Conservation (phyloP, 805 yeast genomes). For the Ogataea angusta region DNA sequence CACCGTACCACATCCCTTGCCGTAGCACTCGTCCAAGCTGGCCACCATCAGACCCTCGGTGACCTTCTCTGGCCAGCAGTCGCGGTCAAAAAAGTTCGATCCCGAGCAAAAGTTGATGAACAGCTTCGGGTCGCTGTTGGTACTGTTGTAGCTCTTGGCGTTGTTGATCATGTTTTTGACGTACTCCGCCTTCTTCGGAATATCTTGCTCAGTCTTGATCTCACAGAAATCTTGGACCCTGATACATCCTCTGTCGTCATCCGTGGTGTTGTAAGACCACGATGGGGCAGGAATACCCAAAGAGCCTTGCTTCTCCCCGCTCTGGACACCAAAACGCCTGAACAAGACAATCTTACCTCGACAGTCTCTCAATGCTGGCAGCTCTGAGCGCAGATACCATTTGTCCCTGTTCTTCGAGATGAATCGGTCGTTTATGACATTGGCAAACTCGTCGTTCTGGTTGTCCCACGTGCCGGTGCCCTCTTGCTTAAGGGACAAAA, state of each 20-base stretch:
- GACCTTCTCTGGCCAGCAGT: constrained; percentile 72
- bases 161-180: constrained; percentile 53
- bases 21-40: constrained; percentile 45
- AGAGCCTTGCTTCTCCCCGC: constrained; percentile 36
- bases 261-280: constrained; percentile 65
- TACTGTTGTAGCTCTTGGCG: constrained; percentile 48
- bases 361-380: constrained; percentile 59
- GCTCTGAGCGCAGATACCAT: constrained; percentile 56
- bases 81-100: constrained; percentile 64
- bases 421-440: constrained; percentile 56
- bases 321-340: constrained; percentile 65
- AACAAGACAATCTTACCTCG: constrained; percentile 67
- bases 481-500: constrained; percentile 71
- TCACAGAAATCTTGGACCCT: constrained; percentile 77
- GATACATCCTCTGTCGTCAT: constrained; percentile 59
- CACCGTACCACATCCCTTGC: constrained; percentile 59
- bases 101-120: constrained; percentile 74
- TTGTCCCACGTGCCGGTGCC: constrained; percentile 67
- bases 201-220: constrained; percentile 48
- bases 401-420: constrained; percentile 45
- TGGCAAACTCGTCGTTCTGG: constrained; percentile 60
- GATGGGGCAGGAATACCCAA: constrained; percentile 66
- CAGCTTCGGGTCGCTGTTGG: constrained; percentile 49
- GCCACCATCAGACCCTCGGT: constrained; percentile 48
- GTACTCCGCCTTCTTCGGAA: constrained; percentile 52